phyloP scores from a whole-genome alignment of 1,284 basidiomycete species.

The Meira miltonrushii region DNA sequence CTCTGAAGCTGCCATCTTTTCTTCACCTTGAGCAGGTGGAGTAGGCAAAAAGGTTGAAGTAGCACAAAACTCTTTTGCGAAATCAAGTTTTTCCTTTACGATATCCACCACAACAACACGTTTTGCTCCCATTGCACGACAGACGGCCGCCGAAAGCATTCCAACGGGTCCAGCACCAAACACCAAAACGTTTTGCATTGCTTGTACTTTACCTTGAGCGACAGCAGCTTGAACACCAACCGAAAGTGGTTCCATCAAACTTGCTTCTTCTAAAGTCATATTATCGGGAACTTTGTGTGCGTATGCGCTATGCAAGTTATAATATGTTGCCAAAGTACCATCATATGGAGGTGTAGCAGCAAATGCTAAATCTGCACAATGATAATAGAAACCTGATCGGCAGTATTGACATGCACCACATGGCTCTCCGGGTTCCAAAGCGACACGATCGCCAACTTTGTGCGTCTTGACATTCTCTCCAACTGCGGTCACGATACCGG shows the following conservation, averaged over 20 bases:
- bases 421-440: slow-evolving; percentile 73
- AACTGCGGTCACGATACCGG: slow-evolving; percentile 61
- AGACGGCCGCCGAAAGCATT: slow-evolving; percentile 83
- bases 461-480: slow-evolving; percentile 67
- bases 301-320: slow-evolving; percentile 48
- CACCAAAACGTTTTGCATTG: slow-evolving; percentile 56
- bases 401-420: slow-evolving; percentile 64
- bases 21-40: slow-evolving; percentile 36
- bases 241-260: slow-evolving; percentile 82
- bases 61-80: slow-evolving; percentile 81
- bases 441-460: slow-evolving; percentile 78
- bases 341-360: slow-evolving; percentile 85
- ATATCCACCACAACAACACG: slow-evolving; percentile 61
- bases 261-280: slow-evolving; percentile 55
- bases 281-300: slow-evolving; percentile 53
- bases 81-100: slow-evolving; percentile 71
- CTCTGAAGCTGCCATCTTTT: slow-evolving; percentile 54
- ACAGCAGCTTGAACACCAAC: slow-evolving; percentile 85
- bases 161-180: slow-evolving; percentile 89
- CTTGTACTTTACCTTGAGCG: slow-evolving; percentile 67
- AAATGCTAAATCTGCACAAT: slow-evolving; percentile 66
- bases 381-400: slow-evolving; percentile 50
- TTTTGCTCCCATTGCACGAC: slow-evolving; percentile 62
- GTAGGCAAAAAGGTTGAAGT: slow-evolving; percentile 71
- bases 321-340: slow-evolving; percentile 72